These are phyloP conservation scores for Elsinoe ampelina DNA, from an alignment of 2,329 filamentous ascomycete genomes.

Conservation along the genomic window DNA sequence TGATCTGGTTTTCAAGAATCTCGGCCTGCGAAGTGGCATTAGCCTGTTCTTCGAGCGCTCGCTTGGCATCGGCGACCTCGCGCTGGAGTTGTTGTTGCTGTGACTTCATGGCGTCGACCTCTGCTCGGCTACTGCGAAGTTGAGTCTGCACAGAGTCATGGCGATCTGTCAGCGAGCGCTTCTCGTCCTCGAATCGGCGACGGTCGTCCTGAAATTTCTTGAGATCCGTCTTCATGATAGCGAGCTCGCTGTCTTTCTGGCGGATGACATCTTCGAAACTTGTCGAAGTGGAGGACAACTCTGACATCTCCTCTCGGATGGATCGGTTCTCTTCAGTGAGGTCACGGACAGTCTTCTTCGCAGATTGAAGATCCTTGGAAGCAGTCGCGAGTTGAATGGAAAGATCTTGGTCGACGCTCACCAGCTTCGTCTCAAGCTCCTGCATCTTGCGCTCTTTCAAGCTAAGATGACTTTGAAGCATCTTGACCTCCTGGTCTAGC, in stretches of 20 bases:
- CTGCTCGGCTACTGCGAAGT: constrained; percentile 76
- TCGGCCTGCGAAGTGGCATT: constrained; percentile 85
- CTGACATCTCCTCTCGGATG: constrained; percentile 73
- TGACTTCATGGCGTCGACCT: constrained; percentile 75
- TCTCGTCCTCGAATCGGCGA: constrained; percentile 69
- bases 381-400: constrained; percentile 73
- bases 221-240: constrained; percentile 73
- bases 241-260: constrained; percentile 87
- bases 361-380: constrained; percentile 68
- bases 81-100: constrained; percentile 77
- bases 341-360: constrained; percentile 65
- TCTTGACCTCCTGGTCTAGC: constrained; percentile 74
- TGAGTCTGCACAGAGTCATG: constrained; percentile 69
- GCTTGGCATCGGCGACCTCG: constrained; percentile 81
- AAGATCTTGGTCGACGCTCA: constrained; percentile 79
- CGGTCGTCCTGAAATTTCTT: constrained; percentile 76
- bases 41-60: constrained; percentile 74
- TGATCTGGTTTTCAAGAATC: constrained; percentile 77
- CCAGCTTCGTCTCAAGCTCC: constrained; percentile 74
- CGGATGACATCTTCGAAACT: constrained; percentile 91
- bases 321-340: constrained; percentile 71
- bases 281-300: constrained; percentile 83
- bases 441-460: constrained; percentile 84
- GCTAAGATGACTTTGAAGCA: constrained; percentile 81
- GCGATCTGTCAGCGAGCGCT: constrained; percentile 57